Base-by-base conservation (phyloP, 306 rosid genomes). In the Crataegus laevigata region DNA sequence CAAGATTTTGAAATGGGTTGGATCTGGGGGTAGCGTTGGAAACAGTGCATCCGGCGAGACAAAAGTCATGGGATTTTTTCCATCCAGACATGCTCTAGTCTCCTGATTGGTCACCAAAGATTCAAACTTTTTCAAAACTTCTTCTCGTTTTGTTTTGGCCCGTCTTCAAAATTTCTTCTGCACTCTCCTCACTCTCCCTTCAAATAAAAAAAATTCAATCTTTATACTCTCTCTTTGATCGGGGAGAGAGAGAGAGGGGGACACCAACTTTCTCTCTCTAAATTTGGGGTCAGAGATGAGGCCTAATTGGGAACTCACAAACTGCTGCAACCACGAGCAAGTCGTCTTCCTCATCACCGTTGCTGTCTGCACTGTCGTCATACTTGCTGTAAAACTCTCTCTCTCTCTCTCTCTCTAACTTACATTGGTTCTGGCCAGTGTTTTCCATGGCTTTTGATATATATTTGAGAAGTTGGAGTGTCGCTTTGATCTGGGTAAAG, bases 301-400 rank as follows among this genome's bases (percentile, higher is more conserved):
- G 79, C 92, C 90, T 36, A 86, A 88, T 26, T 88, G 93, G 93
- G 90, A 85, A 77, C 90, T 88, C 26, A 82, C 66, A 67, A 80
- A 74, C 54, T 88, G 93, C 86, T 88, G 93, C 80, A 88, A 84
- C 87, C 90, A 84, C 77, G 93, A 88, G 17, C 93, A 88, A 79
- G 80, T 74, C 3, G 90, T 82, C 77, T 88, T 88, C 72, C 82
- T 88, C 42, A 84, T 78, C 68, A 76, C 88, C 40, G 82, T 88
- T 63, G 58, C 70, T 19, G 86, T 88, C 86, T 88, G 86, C 86
- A 38, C 87, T 29, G 87, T 88, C 12, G 78, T 88, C n/a, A 88
- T 88, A 50, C 88, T 86, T 14, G 92, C 88, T 34, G 92, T 88
- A 85, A 71, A 63, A 12, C 11, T 25, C 66, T 74, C 65, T 71